Evolutionary conservation across 2,329 filamentous ascomycete genomes (phyloP), one percentile per base, ranked within the genome.

Genomic region (Apiospora sp.): DNA sequence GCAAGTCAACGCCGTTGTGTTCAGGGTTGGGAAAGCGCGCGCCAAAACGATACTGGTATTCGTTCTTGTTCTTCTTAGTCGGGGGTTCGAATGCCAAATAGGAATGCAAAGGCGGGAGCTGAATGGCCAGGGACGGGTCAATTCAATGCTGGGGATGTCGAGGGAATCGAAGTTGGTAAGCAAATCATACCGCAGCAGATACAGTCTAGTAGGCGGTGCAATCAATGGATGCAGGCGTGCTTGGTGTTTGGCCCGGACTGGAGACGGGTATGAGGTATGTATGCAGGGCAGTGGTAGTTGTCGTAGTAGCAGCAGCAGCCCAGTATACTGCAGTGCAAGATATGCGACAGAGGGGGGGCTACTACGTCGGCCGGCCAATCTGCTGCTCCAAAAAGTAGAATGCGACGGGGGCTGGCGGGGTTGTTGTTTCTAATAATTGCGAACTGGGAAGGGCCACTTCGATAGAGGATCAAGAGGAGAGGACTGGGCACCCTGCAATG

Each of bases 1-100:
- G 78, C 69, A 64, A 69, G 54, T 51, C 34, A 70, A 70, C 48
- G 48, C 27, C 24, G 68, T 43, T 43, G 68, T 22, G 34, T 43
- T 58, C 68, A 41, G 48, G 58, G 68, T 70, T 48, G 4, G 44
- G 41, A 37, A n/a, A 41, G 58, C 58, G 58, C 58, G 58, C 58
- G 58, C 58, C 34, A 41, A 41, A 64, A 12, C 58, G 58, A 13
- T 64, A 24, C 19, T n/a, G 34, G 41, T 64, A 41, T 64, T 64
- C 6, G 22, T 64, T 64, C 58, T 10, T 41, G 37, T 41, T 64
- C 58, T 34, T 64, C 58, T 49, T 22, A 22, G 54, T 34, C 54
- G 46, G 46, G 19, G 46, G 5, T 34, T 41, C 34, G 58, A 41
- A 41, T 34, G 37, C 37, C 34, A n/a, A 64, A 41, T 41, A 41